These are phyloP conservation scores for Trametes hirsuta DNA, from an alignment of 1,284 basidiomycete genomes.

Conservation along the genomic window DNA sequence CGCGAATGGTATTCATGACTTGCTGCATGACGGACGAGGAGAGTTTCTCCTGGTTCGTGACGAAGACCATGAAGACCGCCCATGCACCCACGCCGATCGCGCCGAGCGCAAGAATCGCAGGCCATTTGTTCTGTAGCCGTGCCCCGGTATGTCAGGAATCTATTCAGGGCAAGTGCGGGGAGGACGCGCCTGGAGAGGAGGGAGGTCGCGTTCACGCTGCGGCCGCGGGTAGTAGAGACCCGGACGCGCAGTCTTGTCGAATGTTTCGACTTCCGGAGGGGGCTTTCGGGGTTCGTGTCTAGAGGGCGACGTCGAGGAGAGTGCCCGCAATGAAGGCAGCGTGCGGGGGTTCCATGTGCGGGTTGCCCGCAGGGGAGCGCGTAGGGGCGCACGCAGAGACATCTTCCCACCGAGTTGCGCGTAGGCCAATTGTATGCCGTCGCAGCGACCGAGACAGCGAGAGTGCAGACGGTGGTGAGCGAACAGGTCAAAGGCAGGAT, in stretches of 20 bases:
- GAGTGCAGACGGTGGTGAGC: not conserved
- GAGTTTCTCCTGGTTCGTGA: constrained; percentile 76
- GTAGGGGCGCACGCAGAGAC: constrained; percentile 17
- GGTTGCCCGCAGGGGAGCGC: constrained; percentile 7
- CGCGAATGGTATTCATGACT: constrained; percentile 60
- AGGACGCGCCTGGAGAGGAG: constrained; percentile 43
- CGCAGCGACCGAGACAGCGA: not conserved
- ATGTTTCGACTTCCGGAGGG: constrained; percentile 36
- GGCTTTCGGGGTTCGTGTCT: constrained; percentile 28
- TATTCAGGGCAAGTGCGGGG: not conserved
- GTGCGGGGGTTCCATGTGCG: not conserved
- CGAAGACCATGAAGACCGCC: constrained; percentile 68
- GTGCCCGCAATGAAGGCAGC: constrained; percentile 4
- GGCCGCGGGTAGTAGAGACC: constrained; percentile 40
- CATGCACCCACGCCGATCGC: constrained; percentile 62
- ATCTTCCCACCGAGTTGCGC: not conserved
- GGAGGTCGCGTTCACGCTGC: constrained; percentile 43
- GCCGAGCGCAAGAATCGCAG: constrained; percentile 53
- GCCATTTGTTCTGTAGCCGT: constrained; percentile 55
- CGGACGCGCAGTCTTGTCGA: constrained; percentile 38
- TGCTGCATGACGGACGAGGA: constrained; percentile 76
- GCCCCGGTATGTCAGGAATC: not conserved
- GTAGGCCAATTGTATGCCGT: not conserved
- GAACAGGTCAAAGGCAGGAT: not conserved
- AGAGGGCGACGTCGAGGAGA: constrained; percentile 22